phyloP scores from a whole-genome alignment of 352 stramenopile genomes.

The Detonula confervacea region DNA sequence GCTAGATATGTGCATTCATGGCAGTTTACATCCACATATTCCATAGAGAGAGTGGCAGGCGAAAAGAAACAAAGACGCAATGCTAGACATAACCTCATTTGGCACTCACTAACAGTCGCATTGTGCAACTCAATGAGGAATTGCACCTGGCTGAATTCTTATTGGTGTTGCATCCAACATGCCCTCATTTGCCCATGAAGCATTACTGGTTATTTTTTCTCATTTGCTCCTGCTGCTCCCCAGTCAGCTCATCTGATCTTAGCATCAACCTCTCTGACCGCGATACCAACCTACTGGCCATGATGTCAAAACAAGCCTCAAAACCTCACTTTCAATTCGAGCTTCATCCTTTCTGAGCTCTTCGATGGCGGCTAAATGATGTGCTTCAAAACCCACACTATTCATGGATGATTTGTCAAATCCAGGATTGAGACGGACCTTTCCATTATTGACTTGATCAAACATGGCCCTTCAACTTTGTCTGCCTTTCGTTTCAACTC shows the following conservation, averaged over 20 bases:
- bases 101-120: background rate
- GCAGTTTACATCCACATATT: no score
- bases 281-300: slow-evolving; percentile 43
- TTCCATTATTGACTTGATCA: slow-evolving; percentile 22
- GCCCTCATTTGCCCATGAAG: background rate
- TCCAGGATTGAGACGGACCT: slow-evolving; percentile 24
- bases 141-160: background rate
- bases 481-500: slow-evolving; percentile 47
- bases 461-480: slow-evolving; percentile 19
- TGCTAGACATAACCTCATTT: no score
- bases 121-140: no score
- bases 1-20: no score
- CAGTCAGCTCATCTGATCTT: slow-evolving; percentile 47
- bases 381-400: slow-evolving; percentile 40
- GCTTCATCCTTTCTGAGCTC: slow-evolving; percentile 27
- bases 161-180: background rate
- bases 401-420: slow-evolving; percentile 35
- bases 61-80: no score
- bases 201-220: no score
- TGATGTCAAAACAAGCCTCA: slow-evolving; percentile 46
- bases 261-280: slow-evolving; percentile 41
- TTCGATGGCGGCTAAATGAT: slow-evolving; percentile 32
- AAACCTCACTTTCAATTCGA: slow-evolving; percentile 35
- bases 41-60: no score
- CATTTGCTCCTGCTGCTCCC: slow-evolving; percentile 6